A percentile compares a stretch with the other conserved stretches of the same genome.
These are phyloP conservation scores for Boletus vinaceobasis DNA, from an alignment of 768 basidiomycete species.

Conservation along the genomic window DNA sequence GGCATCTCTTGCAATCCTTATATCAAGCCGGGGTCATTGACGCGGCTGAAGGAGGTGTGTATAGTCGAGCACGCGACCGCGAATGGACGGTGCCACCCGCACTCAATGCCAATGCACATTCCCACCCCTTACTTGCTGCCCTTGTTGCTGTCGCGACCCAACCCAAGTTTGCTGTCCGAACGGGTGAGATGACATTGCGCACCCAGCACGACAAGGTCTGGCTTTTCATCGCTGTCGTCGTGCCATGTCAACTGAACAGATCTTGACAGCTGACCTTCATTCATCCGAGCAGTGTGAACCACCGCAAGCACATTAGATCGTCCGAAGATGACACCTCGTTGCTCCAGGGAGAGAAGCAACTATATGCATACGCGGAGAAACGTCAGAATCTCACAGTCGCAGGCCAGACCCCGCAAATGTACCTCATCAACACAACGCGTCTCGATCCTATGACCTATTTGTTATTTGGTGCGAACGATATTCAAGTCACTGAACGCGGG, in stretches of 20 bases:
- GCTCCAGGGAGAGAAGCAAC: conserved; percentile 55
- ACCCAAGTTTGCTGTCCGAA: conserved; percentile 85
- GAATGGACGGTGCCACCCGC: conserved; percentile 54
- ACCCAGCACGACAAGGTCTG: conserved; percentile 83
- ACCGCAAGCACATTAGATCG: conserved; percentile 47
- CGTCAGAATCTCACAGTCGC: conserved; percentile 62
- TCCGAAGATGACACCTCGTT: conserved; percentile 16
- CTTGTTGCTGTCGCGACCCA: conserved; percentile 83
- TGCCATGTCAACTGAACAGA: conserved; percentile 9
- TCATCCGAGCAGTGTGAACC: conserved; percentile 85
- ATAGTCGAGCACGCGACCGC: conserved; percentile 30
- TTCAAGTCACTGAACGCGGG: conserved; percentile 66
- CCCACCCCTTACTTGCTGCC: conserved; percentile 73
- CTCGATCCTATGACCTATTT: conserved; percentile 88
- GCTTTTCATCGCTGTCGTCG: conserved; percentile 1
- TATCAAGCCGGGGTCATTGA: conserved; percentile 80
- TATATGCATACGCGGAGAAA: conserved; percentile 84
- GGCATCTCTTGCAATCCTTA: conserved; percentile 71
- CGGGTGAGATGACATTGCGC: conserved; percentile 61
- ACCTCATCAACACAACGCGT: conserved; percentile 75
- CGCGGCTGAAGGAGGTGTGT: conserved; percentile 65
- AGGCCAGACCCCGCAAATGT: conserved; percentile 54
- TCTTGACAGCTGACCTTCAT: conserved; percentile 62
- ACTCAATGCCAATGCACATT: conserved; percentile 70
- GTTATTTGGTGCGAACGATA: conserved; percentile 83